Percentiles rank a stretch among this genome's conserved stretches.
Evolutionary conservation across 2,329 filamentous ascomycete species (phyloP).

Genomic region (Blastomyces parvus): DNA sequence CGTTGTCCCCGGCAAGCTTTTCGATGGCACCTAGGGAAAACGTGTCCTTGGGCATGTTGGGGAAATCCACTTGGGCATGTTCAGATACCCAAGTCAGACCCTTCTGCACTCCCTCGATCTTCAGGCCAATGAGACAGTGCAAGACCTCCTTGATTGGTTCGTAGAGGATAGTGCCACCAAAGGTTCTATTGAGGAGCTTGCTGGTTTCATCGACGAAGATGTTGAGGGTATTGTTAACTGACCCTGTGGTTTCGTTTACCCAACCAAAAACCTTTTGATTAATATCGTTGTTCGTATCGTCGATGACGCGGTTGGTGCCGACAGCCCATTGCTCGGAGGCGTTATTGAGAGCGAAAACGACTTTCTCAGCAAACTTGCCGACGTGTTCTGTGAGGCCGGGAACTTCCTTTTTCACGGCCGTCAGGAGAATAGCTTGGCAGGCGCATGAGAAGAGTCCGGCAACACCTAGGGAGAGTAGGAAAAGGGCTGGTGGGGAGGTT

Average conservation of each 20-base stretch:
- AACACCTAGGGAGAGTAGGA: slow-evolving; percentile 71
- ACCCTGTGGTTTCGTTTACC: slow-evolving; percentile 71
- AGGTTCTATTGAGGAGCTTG: slow-evolving; percentile 62
- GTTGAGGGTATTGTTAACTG: slow-evolving; percentile 78
- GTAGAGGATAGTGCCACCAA: slow-evolving; percentile 72
- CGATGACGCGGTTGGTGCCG: slow-evolving; percentile 64
- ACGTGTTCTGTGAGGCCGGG: slow-evolving; percentile 67
- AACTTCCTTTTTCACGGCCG: slow-evolving; percentile 61
- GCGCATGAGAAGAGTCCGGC: slow-evolving; percentile 75
- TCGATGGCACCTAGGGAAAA: slow-evolving; percentile 69
- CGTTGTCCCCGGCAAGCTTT: slow-evolving; percentile 42
- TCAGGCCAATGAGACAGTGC: slow-evolving; percentile 78
- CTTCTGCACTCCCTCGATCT: slow-evolving; percentile 73
- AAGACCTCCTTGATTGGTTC: slow-evolving; percentile 70
- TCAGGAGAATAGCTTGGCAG: slow-evolving; percentile 72
- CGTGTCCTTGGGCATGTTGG: slow-evolving; percentile 65
- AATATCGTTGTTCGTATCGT: slow-evolving; percentile 56
- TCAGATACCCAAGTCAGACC: slow-evolving; percentile 91
- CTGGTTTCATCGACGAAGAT: slow-evolving; percentile 70
- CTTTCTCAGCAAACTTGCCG: slow-evolving; percentile 66
- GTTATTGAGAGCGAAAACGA: slow-evolving; percentile 61
- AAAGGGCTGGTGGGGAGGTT: slow-evolving; percentile 76
- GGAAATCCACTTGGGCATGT: slow-evolving; percentile 73
- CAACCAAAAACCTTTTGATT: slow-evolving; percentile 80
- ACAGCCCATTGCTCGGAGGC: slow-evolving; percentile 68